Evolutionary conservation across 2,329 filamentous ascomycete genomes (phyloP), one percentile per base, ranked within the genome.

Genomic region (Pyrenochaeta sp.): DNA sequence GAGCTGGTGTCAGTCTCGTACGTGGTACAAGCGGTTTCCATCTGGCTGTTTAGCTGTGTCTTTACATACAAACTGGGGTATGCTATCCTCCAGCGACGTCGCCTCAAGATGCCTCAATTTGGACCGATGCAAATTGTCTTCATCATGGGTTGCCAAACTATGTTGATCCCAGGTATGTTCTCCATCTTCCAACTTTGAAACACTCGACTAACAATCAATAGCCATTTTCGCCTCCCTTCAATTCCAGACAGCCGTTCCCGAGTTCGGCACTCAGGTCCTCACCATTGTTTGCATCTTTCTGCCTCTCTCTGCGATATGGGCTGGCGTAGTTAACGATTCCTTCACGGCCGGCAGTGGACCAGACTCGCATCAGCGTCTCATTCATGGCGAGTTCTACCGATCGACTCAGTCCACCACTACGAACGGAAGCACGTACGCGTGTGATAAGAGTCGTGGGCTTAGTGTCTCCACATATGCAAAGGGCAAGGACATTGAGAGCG

Each of bases 261-360:
- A 88, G 62, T 77, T 90, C 32, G 80, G 81, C 54, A 82, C 83
- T 48, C 79, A 86, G 58, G 80, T 86, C 52, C 75, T 87, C 8
- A 87, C 87, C 15, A 75, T 87, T 22, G 84, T 88, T 36, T 84
- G 84, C 56, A 82, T 90, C 58, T 87, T 86, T 61, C 83, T 91
- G 15, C 89, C 89, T 1, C 80, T 91, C 10, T 89, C 87, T 13
- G 85, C 87, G 19, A 82, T 91, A 63, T 91, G 89, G 89, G 88
- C 88, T 44, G 70, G 74, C 32, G 68, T 77, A 27, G 59, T 67
- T 45, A 71, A 68, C 52, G 70, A 76, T 13, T 55, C 62, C 6
- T 47, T 51, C 19, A 42, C 72, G 43, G 66, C 60, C 22, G 45
- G 59, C 15, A 57, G 64, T 50, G 66, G 68, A 25, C 62, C 64